Base-by-base conservation (phyloP, 2,329 filamentous ascomycete species). In the Bipolaris oryzae region DNA sequence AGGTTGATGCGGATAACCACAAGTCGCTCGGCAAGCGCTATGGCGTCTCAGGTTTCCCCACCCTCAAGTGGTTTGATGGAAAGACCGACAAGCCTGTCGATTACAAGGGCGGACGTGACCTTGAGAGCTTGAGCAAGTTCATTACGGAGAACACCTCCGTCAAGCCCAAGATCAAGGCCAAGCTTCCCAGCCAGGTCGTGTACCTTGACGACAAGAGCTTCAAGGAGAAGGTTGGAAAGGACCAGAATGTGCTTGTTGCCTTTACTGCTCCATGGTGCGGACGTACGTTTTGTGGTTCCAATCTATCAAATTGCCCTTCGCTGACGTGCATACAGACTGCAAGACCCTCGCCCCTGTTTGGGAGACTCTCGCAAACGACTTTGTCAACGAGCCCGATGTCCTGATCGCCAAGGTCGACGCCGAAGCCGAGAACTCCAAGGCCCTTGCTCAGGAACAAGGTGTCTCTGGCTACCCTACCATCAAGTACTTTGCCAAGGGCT, bases 201-300 rank as follows among this genome's bases (percentile, higher is more conserved):
- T 88, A 91, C 80, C 83, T 99, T 76, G 92, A 85, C 48, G 92
- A 98, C 72, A 77, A 83, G 67, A 87, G 86, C 57, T 98, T 98
- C 80, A 86, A 87, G 78, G 81, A 88, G 74, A 82, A 85, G 57
- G 82, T 97, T 80, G 94, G 94, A 62, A 83, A 87, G 49, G 91
- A 96, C 62, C 92, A 96, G 85, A 84, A 96, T 78, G 91, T 96
- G 18, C 79, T 99, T 53, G 93, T 99, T 75, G 93, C 96, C 43
- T 99, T 99, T 79, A 99, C 96, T 68, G 94, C 95, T 50, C 93
- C 95, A 50, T 98, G 94, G 95, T 99, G 95, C 79, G 94, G 94
- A 77, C 94, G 95, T 98, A 86, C 80, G 92, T 90, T 7, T 28
- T 45, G 10, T 66, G 66, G 58, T 15, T 3, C 28, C 23, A 11